A percentile compares a stretch with the other conserved stretches of the same genome.
Evolutionary conservation across 352 stramenopile genomes (phyloP).

Genomic region (Elongisporangium undulatum): DNA sequence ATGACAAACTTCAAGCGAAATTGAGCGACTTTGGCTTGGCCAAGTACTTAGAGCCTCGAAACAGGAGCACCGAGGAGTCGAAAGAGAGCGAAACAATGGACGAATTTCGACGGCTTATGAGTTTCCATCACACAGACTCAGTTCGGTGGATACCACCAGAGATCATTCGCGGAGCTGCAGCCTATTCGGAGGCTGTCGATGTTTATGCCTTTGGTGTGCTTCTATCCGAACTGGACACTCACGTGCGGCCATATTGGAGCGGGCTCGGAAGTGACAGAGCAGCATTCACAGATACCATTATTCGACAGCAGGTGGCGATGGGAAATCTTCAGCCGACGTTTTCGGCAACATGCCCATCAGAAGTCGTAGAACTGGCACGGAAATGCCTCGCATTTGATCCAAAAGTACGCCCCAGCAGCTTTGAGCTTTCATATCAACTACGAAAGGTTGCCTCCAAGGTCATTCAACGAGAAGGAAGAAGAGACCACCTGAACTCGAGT

Average conservation of each 20-base stretch:
- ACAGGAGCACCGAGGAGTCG: background rate
- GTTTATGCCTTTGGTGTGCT: slow-evolving; percentile 20
- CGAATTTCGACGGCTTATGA: slow-evolving; percentile 5
- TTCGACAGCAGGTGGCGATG: slow-evolving; percentile 23
- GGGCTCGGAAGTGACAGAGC: slow-evolving; percentile 3
- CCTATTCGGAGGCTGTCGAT: slow-evolving; percentile 17
- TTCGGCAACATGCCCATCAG: slow-evolving; percentile 16
- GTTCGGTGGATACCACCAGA: slow-evolving; percentile 18
- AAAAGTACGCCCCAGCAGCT: slow-evolving; percentile 17
- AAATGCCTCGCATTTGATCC: slow-evolving; percentile 31
- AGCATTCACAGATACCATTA: slow-evolving; percentile 11
- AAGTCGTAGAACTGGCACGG: slow-evolving; percentile 19
- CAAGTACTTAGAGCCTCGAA: slow-evolving; percentile 9
- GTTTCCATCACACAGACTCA: slow-evolving; percentile 3
- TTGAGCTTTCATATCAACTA: slow-evolving; percentile 14
- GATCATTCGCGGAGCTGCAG: slow-evolving; percentile 12
- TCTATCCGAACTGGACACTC: slow-evolving; percentile 18
- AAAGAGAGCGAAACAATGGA: slow-evolving; percentile 10
- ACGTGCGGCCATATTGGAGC: slow-evolving; percentile 13
- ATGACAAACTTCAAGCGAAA: slow-evolving; percentile 16
- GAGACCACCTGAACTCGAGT: background rate
- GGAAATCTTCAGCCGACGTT: slow-evolving; percentile 26
- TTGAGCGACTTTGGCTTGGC: slow-evolving; percentile 22
- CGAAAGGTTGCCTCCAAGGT: slow-evolving; percentile 8
- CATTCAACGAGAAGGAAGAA: slow-evolving; percentile 1